A percentile compares a stretch with the other conserved stretches of the same genome.
Conservation (phyloP, 1,284 basidiomycete genomes). For the Ganoderma multipileum region DNA sequence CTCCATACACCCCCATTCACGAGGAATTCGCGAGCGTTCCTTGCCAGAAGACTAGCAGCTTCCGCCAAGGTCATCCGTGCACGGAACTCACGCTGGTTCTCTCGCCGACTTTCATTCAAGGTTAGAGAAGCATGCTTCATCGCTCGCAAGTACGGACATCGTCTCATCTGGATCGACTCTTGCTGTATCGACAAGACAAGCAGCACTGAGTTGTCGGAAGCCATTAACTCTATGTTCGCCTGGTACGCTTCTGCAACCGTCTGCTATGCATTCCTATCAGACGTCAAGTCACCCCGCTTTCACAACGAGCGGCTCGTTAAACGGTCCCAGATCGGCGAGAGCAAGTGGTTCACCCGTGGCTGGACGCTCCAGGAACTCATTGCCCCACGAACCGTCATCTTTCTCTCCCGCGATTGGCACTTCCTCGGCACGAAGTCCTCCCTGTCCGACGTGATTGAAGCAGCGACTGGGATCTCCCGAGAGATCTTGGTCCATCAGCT, state of each 20-base stretch:
- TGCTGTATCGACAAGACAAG: slow-evolving; percentile 4
- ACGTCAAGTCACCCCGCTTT: background rate
- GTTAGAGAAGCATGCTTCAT: background rate
- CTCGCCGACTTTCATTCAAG: background rate
- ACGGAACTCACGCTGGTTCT: slow-evolving; percentile 1
- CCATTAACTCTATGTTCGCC: slow-evolving; percentile 4
- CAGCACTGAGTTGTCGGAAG: background rate
- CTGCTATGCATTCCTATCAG: slow-evolving; percentile 2
- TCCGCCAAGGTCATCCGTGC: background rate
- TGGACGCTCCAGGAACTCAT: slow-evolving; percentile 17
- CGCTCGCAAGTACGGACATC: background rate
- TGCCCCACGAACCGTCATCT: slow-evolving; percentile 9
- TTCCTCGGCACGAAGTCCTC: slow-evolving; percentile 13
- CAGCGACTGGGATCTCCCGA: background rate
- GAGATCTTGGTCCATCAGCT: slow-evolving; percentile 3
- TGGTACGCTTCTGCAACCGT: background rate
- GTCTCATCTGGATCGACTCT: slow-evolving; percentile 1
- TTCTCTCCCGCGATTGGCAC: slow-evolving; percentile 8
- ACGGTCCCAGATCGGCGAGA: background rate
- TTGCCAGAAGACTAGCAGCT: background rate
- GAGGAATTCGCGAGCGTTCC: background rate
- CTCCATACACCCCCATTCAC: background rate
- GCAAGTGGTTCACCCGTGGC: slow-evolving; percentile 3
- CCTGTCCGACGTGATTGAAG: background rate
- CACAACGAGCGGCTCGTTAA: background rate